Evolutionary conservation across 495 filamentous ascomycete species (phyloP).

Genomic region (Penicillium alfredii): DNA sequence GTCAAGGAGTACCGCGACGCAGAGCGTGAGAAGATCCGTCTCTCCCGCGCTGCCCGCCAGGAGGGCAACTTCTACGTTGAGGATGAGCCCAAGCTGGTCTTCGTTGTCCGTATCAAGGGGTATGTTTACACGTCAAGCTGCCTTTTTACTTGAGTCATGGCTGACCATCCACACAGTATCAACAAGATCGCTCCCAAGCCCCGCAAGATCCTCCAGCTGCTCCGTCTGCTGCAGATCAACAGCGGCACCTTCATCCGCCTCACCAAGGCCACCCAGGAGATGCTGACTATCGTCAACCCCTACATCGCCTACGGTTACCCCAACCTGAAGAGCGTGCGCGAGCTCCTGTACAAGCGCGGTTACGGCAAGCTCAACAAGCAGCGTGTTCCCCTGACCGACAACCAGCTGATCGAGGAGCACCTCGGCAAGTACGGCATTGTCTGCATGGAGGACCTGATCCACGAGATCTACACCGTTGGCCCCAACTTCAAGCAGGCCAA

Average conservation of each 20-base stretch:
- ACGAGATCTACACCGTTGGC: constrained; percentile 98
- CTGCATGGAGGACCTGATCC: constrained; percentile 98
- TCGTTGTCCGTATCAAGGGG: constrained; percentile 99
- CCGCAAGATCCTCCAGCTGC: constrained; percentile 98
- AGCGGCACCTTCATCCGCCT: constrained; percentile 96
- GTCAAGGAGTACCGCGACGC: constrained; percentile 97
- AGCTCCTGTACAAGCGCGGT: constrained; percentile 99
- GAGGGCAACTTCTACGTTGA: constrained; percentile 89
- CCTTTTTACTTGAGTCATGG: constrained; percentile 7
- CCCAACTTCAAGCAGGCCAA: constrained; percentile 99
- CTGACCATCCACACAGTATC: constrained; percentile 60
- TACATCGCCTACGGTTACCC: constrained; percentile 99
- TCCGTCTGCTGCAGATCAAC: constrained; percentile 99
- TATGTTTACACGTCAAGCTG: constrained; percentile 37
- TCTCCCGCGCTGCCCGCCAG: constrained; percentile 79
- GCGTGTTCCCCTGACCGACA: constrained; percentile 93
- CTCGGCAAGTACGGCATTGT: constrained; percentile 98
- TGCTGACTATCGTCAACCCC: constrained; percentile 96
- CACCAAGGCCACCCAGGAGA: constrained; percentile 96
- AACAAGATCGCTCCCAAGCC: constrained; percentile 99
- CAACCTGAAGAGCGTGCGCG: constrained; percentile 96
- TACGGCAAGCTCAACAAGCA: constrained; percentile 97
- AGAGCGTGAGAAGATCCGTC: constrained; percentile 97
- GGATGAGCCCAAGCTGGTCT: constrained; percentile 93
- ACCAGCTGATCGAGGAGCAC: constrained; percentile 91